Conservation (phyloP, 192 early-diverging fungal species). For the Diversispora eburnea region DNA sequence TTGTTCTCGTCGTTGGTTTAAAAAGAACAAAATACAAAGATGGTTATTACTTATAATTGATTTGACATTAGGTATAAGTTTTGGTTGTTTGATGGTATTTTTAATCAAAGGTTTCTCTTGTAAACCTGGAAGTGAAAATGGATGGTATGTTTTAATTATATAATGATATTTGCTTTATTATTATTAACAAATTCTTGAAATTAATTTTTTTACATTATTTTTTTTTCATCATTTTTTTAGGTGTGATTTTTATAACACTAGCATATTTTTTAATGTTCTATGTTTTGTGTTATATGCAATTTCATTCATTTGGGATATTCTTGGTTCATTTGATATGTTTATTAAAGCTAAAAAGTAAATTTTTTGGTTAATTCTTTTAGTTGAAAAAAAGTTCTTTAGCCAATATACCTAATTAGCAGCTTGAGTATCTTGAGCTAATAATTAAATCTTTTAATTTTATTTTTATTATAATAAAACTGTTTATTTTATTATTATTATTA, state of each 20-base stretch:
- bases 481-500: too few relatives aligned
- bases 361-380: too few relatives aligned
- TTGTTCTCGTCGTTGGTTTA: not conserved
- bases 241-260: slow-evolving; percentile 17
- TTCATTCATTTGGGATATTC: not conserved
- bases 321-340: not conserved
- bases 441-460: too few relatives aligned
- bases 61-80: not conserved
- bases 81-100: slow-evolving; percentile 10
- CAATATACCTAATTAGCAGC: too few relatives aligned
- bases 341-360: too few relatives aligned
- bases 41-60: not conserved
- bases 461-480: too few relatives aligned
- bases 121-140: not conserved
- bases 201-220: not conserved
- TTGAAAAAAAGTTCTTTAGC: too few relatives aligned
- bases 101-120: not conserved
- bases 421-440: too few relatives aligned
- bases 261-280: not conserved
- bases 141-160: slow-evolving; percentile 6
- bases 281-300: not conserved
- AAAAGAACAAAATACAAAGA: not conserved
- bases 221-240: not conserved
- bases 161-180: not conserved
- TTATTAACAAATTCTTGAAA: not conserved